A percentile compares a stretch with the other conserved stretches of the same genome.
Conservation (phyloP, 495 filamentous ascomycete genomes). For the Xylaria telfairii region DNA sequence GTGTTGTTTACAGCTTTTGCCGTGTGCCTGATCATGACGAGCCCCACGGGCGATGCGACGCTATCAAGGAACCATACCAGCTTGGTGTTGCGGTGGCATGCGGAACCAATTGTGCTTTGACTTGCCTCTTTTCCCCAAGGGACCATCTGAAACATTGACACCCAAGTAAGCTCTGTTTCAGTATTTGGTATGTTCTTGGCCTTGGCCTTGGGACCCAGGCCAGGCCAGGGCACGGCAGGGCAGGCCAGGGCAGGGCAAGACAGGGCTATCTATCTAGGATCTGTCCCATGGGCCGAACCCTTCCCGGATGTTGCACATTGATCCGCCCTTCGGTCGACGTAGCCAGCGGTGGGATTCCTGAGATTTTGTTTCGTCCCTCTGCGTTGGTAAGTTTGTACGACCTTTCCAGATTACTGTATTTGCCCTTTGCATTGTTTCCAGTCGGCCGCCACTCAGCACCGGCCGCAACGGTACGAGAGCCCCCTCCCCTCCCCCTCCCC, state of each 20-base stretch:
- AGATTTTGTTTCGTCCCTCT: constrained; percentile 12
- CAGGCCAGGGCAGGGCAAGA: too few species aligned
- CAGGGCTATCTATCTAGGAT: too few species aligned
- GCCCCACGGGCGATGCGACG: constrained; percentile 12
- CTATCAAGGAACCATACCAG: constrained; percentile 16
- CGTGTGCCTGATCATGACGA: constrained; percentile 4
- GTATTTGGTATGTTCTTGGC: constrained; percentile 19
- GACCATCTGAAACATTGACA: constrained; percentile 23
- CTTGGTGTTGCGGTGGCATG: constrained; percentile 18
- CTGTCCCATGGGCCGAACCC: constrained; percentile 22
- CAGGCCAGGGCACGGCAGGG: too few species aligned
- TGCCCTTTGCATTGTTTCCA: neutral
- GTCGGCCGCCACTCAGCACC: neutral
- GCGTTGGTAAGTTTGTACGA: constrained; percentile 10
- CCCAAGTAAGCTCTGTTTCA: constrained; percentile 24
- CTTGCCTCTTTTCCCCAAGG: constrained; percentile 19
- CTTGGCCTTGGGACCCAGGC: neutral
- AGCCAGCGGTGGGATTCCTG: constrained; percentile 13
- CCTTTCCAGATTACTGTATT: constrained; percentile 3
- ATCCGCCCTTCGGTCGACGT: constrained; percentile 20
- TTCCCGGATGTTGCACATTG: constrained; percentile 9
- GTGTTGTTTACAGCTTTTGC: constrained; percentile 1
- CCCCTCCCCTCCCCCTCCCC: neutral
- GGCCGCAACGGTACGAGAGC: neutral
- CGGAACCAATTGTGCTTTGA: constrained; percentile 19